A percentile compares a stretch with the other conserved stretches of the same genome.
These are phyloP conservation scores for Colletotrichum cordylinicola DNA, from an alignment of 2,329 filamentous ascomycete species.

Conservation along the genomic window DNA sequence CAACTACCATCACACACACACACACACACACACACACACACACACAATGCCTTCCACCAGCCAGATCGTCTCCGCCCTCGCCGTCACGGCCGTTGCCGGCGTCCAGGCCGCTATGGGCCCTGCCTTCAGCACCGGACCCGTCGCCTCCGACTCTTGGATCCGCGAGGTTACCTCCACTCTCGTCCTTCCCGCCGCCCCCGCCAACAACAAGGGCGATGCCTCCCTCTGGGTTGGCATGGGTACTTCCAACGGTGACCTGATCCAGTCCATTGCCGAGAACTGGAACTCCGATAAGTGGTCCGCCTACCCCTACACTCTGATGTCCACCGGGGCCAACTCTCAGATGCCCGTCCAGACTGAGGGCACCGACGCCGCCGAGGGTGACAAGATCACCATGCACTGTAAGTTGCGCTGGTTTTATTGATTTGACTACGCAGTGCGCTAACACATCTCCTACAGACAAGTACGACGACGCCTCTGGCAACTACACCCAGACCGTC, in stretches of 20 bases:
- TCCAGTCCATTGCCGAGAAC: conserved; percentile 52
- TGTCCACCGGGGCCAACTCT: conserved; percentile 31
- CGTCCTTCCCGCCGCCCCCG: conserved; percentile 42
- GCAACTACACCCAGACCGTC: conserved; percentile 17
- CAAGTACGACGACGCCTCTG: conserved; percentile 13
- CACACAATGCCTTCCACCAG: conserved; percentile 6
- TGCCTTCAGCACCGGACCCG: conserved; percentile 49
- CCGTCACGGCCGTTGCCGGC: conserved; percentile 2
- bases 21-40: background rate
- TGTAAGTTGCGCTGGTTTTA: background rate
- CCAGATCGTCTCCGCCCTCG: conserved; percentile 10
- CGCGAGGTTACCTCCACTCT: conserved; percentile 48
- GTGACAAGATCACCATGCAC: conserved; percentile 19
- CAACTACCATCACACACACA: background rate
- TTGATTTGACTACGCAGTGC: background rate
- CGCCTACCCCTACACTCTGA: conserved; percentile 47
- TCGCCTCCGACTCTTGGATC: conserved; percentile 44
- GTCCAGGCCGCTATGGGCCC: conserved; percentile 37
- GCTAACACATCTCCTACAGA: background rate
- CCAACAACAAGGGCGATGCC: conserved; percentile 38
- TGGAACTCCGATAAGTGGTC: conserved; percentile 35
- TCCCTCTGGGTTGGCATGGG: conserved; percentile 56
- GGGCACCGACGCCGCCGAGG: conserved; percentile 1
- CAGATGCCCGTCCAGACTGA: conserved; percentile 14
- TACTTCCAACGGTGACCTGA: conserved; percentile 49